Conservation (phyloP, 73 alveolate species). For the Tetrahymena thermophila region DNA sequence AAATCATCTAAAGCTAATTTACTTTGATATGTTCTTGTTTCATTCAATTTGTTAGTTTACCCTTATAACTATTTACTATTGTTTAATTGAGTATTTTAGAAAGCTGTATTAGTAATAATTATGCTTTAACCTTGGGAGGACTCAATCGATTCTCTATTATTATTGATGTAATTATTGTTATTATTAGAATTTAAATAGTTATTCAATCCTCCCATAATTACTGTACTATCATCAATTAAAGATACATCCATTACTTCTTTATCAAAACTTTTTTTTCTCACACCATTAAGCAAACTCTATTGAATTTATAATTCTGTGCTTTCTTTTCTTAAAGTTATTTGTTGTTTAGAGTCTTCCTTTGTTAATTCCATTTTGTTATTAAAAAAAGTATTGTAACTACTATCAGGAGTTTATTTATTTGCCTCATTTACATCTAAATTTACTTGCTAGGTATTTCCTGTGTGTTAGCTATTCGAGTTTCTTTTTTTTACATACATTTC, state of each 20-base stretch:
- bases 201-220: not conserved
- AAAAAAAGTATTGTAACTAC: not conserved
- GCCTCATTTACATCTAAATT: not conserved
- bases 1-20: not conserved
- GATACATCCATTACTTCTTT: not conserved
- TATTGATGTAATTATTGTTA: too few species aligned
- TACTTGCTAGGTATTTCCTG: too few species aligned
- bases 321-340: not conserved
- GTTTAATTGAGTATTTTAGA: not conserved
- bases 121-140: not conserved
- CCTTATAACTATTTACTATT: not conserved
- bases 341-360: not conserved
- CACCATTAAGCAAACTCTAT: not conserved
- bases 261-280: not conserved
- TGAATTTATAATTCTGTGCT: not conserved
- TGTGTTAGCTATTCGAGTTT: not conserved
- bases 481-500: not conserved
- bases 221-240: not conserved
- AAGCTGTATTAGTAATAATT: not conserved
- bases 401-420: not conserved
- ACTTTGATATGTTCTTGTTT: not conserved
- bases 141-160: not conserved
- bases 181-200: too few species aligned
- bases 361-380: not conserved
- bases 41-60: not conserved